A percentile compares a stretch with the other conserved stretches of the same genome.
Evolutionary conservation across 2,329 filamentous ascomycete genomes (phyloP).

Genomic region (Orbilia oligospora): DNA sequence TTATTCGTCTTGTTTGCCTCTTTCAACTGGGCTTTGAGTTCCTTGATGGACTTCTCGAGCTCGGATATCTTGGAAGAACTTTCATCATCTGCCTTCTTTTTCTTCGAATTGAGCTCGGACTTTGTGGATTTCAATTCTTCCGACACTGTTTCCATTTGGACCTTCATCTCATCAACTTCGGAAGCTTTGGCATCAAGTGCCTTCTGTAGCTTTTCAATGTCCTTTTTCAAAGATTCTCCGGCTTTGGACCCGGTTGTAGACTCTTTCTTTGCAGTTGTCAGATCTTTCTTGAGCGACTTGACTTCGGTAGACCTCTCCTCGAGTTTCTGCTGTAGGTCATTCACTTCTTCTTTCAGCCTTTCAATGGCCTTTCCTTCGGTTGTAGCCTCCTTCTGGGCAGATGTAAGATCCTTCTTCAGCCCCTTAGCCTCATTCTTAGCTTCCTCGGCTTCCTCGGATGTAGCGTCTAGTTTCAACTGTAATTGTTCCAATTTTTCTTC

Average conservation of each 20-base stretch:
- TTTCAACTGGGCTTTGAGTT: constrained; percentile 67
- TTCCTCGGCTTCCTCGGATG: constrained; percentile 65
- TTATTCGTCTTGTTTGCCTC: constrained; percentile 65
- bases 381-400: constrained; percentile 51
- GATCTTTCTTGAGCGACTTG: constrained; percentile 54
- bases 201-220: constrained; percentile 38
- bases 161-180: constrained; percentile 44
- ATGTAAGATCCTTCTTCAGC: constrained; percentile 52
- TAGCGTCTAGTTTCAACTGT: constrained; percentile 61
- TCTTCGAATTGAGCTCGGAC: constrained; percentile 50
- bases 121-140: constrained; percentile 51
- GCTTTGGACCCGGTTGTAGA: constrained; percentile 44
- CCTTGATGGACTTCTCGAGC: constrained; percentile 64
- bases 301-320: constrained; percentile 47
- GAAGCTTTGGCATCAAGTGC: constrained; percentile 40
- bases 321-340: constrained; percentile 44
- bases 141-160: constrained; percentile 46
- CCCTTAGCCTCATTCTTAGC: constrained; percentile 61
- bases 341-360: constrained; percentile 41
- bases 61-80: constrained; percentile 54
- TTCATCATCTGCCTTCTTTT: constrained; percentile 66
- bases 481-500: constrained; percentile 69
- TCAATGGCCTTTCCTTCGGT: constrained; percentile 52
- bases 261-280: constrained; percentile 56
- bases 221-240: constrained; percentile 48